A percentile compares a stretch with the other conserved stretches of the same genome.
phyloP scores from a whole-genome alignment of 2,329 filamentous ascomycete genomes.

The Colletotrichum cereale region DNA sequence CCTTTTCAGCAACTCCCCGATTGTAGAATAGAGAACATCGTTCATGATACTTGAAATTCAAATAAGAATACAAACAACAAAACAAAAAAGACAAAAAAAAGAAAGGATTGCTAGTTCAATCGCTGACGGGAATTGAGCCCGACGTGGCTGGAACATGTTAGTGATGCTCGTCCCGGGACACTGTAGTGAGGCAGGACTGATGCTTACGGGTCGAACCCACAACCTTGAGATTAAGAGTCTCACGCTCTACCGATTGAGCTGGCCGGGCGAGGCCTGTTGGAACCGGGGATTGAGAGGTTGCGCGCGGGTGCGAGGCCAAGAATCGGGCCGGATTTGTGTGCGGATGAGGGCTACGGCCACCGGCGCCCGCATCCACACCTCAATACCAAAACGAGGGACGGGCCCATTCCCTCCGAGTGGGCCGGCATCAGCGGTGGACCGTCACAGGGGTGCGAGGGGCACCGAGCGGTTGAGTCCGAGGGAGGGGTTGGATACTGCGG shows the following conservation, averaged over 20 bases:
- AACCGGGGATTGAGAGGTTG: neutral
- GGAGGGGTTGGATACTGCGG: neutral
- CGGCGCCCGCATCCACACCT: slow-evolving; percentile 9
- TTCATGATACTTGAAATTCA: neutral
- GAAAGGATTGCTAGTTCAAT: slow-evolving; percentile 12
- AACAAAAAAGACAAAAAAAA: neutral
- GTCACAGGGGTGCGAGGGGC: neutral
- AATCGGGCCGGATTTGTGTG: slow-evolving; percentile 16
- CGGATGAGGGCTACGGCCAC: slow-evolving; percentile 22
- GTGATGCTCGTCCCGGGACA: neutral
- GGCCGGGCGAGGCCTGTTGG: slow-evolving; percentile 58
- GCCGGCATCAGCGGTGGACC: neutral
- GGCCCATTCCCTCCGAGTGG: slow-evolving; percentile 9
- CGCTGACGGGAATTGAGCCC: slow-evolving; percentile 38
- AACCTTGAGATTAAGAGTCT: slow-evolving; percentile 76
- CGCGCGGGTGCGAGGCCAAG: neutral
- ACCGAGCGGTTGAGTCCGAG: neutral
- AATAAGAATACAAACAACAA: neutral
- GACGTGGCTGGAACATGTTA: slow-evolving; percentile 33
- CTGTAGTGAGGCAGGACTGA: accelerated
- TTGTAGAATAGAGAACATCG: too few relatives aligned
- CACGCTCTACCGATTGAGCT: slow-evolving; percentile 81
- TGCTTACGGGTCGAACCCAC: slow-evolving; percentile 60
- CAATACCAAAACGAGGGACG: slow-evolving; percentile 13
- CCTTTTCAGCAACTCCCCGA: neutral